Evolutionary conservation across 208 protist genomes (phyloP).

Genomic region (Wallacemonas sp.): DNA sequence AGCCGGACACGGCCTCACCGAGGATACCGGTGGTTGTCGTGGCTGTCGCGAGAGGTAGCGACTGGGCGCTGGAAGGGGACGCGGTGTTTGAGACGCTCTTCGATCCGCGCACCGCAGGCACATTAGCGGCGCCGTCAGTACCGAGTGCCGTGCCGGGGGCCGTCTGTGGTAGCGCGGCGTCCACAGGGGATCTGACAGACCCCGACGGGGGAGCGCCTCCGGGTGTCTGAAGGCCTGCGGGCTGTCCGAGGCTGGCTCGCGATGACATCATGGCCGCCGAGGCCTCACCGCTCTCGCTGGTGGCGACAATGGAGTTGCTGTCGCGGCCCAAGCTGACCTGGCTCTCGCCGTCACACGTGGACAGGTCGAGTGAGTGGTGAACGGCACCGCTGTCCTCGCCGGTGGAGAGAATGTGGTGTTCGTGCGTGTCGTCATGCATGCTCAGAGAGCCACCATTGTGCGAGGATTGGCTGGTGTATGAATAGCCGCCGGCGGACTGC

Average conservation of each 20-base stretch:
- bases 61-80: too few relatives aligned
- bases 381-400: not conserved
- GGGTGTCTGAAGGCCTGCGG: too few relatives aligned
- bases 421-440: too few relatives aligned
- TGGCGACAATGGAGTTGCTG: conserved; percentile 20
- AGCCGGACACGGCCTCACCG: not conserved
- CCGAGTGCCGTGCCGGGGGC: not conserved
- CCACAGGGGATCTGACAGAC: not conserved
- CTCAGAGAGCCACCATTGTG: too few relatives aligned
- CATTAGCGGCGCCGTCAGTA: not conserved
- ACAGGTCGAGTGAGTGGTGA: not conserved
- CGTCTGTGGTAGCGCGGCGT: not conserved
- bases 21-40: too few relatives aligned
- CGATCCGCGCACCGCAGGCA: not conserved
- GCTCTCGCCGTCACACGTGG: conserved; percentile 15
- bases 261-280: not conserved
- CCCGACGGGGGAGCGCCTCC: not conserved
- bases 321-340: conserved; percentile 16
- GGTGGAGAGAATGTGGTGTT: not conserved
- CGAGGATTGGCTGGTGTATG: too few relatives aligned
- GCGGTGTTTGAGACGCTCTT: too few relatives aligned
- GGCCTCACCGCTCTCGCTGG: conserved; percentile 1
- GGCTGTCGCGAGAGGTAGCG: too few relatives aligned
- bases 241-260: not conserved
- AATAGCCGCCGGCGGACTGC: too few relatives aligned